A percentile compares a stretch with the other conserved stretches of the same genome.
These are phyloP conservation scores for Prunus davidiana DNA, from an alignment of 306 rosid species.

Conservation along the genomic window DNA sequence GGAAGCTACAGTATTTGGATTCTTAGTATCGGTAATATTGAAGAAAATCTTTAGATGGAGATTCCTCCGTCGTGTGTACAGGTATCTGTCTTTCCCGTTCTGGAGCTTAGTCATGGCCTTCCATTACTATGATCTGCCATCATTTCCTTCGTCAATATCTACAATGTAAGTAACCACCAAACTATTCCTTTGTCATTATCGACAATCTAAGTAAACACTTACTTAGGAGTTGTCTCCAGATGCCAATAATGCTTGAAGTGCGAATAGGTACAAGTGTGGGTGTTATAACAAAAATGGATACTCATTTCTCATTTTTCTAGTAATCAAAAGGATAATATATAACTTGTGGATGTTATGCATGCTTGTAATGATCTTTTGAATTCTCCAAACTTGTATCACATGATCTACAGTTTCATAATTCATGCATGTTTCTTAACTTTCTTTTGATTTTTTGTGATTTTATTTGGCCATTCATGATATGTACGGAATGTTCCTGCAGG, in stretches of 20 bases:
- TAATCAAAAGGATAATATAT: background rate
- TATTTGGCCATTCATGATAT: constrained; percentile 6
- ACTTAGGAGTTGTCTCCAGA: background rate
- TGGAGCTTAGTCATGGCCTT: constrained; percentile 15
- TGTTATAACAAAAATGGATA: background rate
- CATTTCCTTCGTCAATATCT: constrained; percentile 1
- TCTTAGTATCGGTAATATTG: constrained; percentile 35
- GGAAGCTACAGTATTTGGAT: constrained; percentile 53
- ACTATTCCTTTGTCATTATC: background rate
- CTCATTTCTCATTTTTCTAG: background rate
- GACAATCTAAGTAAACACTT: background rate
- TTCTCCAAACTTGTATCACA: background rate
- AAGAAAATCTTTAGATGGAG: constrained; percentile 51
- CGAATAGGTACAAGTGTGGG: background rate
- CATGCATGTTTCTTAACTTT: constrained; percentile 1
- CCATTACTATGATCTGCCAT: constrained; percentile 11
- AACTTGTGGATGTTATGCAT: background rate
- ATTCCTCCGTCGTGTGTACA: constrained; percentile 51
- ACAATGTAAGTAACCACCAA: background rate
- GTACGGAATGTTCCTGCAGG: constrained; percentile 47
- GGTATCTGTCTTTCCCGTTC: constrained; percentile 37
- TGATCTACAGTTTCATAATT: background rate
- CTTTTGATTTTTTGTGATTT: background rate
- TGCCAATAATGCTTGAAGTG: background rate
- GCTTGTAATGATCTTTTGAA: background rate